Evolutionary conservation across 768 basidiomycete species (phyloP), one percentile per base, ranked within the genome.

Genomic region (Tylopilus sp.): DNA sequence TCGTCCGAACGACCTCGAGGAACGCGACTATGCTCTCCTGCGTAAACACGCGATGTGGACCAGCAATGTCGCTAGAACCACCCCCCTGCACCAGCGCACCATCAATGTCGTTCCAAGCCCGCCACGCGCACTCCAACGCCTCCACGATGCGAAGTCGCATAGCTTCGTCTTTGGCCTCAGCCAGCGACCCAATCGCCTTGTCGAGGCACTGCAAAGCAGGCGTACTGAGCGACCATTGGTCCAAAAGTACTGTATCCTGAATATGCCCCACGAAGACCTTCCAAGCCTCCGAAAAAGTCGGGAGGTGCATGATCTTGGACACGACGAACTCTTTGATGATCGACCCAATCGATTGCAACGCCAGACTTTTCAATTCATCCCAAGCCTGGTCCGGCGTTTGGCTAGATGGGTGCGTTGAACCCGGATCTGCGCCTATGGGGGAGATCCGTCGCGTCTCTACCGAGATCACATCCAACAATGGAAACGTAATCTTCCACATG

Each of bases 401-500:
- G 11, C 57, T 59, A 0, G n/a, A n/a, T n/a, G n/a, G n/a, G n/a
- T n/a, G n/a, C n/a, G n/a, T n/a, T n/a, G n/a, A n/a, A n/a, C n/a
- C n/a, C n/a, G 54, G 57, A 19, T 56, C 60, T 10, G 49, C 45
- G 14, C 54, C 41, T 28, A 67, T 60, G 12, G 43, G n/a, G 10
- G 63, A 46, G 22, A 49, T 52, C 17, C 71, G 74, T 34, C 81
- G 79, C 26, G 84, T 83, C 53, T 83, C 79, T 22, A 69, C 62
- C 0, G 82, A 85, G 53, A 87, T 76, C 21, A 84, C 76, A 45
- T 91, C 87, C 53, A 97, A 71, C 4, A 98, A 75, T 8, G 93
- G 93, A 70, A 96, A 92, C 13, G 90, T 84, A 52, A 98, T 81
- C 65, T 86, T 85, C 87, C 91, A 93, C n/a, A 96, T 76, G 54